Evolutionary conservation across 2,329 filamentous ascomycete species (phyloP), one percentile per base, ranked within the genome.

Genomic region (Sporothrix curviconia): DNA sequence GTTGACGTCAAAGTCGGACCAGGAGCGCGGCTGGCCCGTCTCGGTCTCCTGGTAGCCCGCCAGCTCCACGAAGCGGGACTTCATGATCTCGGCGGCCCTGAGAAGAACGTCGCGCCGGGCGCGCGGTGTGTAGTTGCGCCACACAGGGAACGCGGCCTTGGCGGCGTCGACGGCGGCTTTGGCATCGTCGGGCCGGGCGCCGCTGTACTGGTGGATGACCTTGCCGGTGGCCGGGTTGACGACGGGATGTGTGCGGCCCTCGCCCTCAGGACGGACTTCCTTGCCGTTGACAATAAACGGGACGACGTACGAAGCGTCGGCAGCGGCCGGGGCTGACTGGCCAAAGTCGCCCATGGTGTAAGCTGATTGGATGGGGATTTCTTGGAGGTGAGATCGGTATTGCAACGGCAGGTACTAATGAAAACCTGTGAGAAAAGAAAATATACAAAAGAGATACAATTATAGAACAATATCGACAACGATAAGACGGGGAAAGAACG

Each of bases 71-170:
- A 74, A 73, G 8, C 86, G 80, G 30, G 69, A 70, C 40, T 81
- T 74, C 60, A 92, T 74, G 50, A 91, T 71, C 8, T 84, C 81
- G 9, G 86, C 84, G 0, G 87, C 85, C 67, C 82, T 84, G 58
- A 87, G 73, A 59, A 95, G 77, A 62, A 95, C 83, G 62, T 86
- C 81, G 36, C 88, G 83, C 39, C 87, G 85, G 24, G 77, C 67
- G 24, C 74, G 66, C 1, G 84, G 80, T 46, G 81, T 83, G 3
- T 80, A 80, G 62, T 79, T 80, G 43, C 79, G 77, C 90, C 90
- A 95, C 59, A 78, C 72, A 43, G 79, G 79, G 70, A 89, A 86
- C 1, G 90, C 89, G 14, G 76, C 74, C n/a, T 83, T 75, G 0
- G 89, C 88, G 6, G 76, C 71, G 9, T 65, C 64, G 36, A 67